These are phyloP conservation scores for Ilyonectria robusta DNA, from an alignment of 2,329 filamentous ascomycete species.

Conservation along the genomic window DNA sequence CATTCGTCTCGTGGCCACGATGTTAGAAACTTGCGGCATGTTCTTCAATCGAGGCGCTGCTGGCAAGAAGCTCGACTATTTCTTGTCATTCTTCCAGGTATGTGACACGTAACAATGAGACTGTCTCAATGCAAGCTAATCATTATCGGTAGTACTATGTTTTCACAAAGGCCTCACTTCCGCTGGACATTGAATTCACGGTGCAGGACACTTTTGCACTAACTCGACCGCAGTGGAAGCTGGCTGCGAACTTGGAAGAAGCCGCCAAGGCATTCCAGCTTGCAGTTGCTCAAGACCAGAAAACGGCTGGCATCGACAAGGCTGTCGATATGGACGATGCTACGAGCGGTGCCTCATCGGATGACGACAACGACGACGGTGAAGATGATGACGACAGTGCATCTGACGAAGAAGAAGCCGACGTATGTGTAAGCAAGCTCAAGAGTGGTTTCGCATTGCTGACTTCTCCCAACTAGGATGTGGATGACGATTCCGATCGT, in stretches of 20 bases:
- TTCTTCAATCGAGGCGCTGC: conserved; percentile 95
- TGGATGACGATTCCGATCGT: conserved; percentile 63
- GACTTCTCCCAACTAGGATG: conserved; percentile 56
- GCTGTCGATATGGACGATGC: conserved; percentile 79
- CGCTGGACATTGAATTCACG: conserved; percentile 98
- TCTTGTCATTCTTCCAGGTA: conserved; percentile 93
- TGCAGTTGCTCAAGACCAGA: conserved; percentile 92
- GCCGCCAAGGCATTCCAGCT: conserved; percentile 87
- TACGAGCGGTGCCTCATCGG: conserved; percentile 78
- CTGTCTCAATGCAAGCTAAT: neutral
- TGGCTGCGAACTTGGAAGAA: conserved; percentile 85
- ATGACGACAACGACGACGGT: conserved; percentile 80
- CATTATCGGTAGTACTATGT: conserved; percentile 83
- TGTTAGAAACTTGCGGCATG: conserved; percentile 95
- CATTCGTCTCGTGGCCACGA: conserved; percentile 88
- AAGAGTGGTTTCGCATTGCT: conserved; percentile 3
- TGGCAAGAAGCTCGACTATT: conserved; percentile 98
- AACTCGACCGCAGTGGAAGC: conserved; percentile 92
- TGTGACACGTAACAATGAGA: neutral
- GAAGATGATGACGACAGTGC: conserved; percentile 74
- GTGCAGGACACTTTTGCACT: conserved; percentile 91
- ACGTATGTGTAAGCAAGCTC: conserved; percentile 57
- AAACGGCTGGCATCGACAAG: conserved; percentile 80
- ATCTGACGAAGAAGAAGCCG: conserved; percentile 71
- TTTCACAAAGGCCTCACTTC: conserved; percentile 87